These are phyloP conservation scores for Penicillium digitatum DNA, from an alignment of 2,329 filamentous ascomycete genomes.

Conservation along the genomic window DNA sequence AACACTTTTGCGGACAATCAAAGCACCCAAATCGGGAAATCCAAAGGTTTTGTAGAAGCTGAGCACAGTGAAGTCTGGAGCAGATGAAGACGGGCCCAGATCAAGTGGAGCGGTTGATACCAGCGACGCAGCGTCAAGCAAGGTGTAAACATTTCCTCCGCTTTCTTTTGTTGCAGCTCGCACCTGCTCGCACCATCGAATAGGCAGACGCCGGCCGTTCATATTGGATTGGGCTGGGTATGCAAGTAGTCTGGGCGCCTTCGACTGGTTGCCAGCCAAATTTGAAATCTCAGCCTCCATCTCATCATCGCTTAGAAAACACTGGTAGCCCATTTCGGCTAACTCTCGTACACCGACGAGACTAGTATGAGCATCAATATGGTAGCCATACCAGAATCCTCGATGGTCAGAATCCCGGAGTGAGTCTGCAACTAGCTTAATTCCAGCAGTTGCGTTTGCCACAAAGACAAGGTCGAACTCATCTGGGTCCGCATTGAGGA, in stretches of 20 bases:
- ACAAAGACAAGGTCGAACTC: slow-evolving; percentile 88
- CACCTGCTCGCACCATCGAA: slow-evolving; percentile 60
- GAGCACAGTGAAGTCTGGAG: slow-evolving; percentile 80
- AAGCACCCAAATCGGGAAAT: slow-evolving; percentile 82
- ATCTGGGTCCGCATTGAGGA: slow-evolving; percentile 76
- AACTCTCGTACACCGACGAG: slow-evolving; percentile 75
- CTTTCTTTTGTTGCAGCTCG: slow-evolving; percentile 33
- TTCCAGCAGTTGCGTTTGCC: slow-evolving; percentile 83
- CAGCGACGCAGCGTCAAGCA: slow-evolving; percentile 80
- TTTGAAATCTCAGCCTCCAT: slow-evolving; percentile 62
- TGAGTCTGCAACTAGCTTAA: slow-evolving; percentile 80
- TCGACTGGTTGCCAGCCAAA: slow-evolving; percentile 12
- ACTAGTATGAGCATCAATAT: slow-evolving; percentile 81
- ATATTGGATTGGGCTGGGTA: slow-evolving; percentile 93
- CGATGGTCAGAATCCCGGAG: slow-evolving; percentile 59
- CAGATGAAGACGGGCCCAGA: slow-evolving; percentile 56
- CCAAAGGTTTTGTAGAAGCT: slow-evolving; percentile 99
- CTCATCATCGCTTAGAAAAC: slow-evolving; percentile 61
- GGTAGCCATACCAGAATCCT: slow-evolving; percentile 82
- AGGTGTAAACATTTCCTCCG: slow-evolving; percentile 54
- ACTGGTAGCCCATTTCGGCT: slow-evolving; percentile 57
- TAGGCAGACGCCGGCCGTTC: slow-evolving; percentile 72
- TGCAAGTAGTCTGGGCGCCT: slow-evolving; percentile 57
- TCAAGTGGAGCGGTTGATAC: slow-evolving; percentile 74
- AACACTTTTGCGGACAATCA: slow-evolving; percentile 73